Base-by-base conservation (phyloP, 73 alveolate species). In the Symbiodinium pilosum region DNA sequence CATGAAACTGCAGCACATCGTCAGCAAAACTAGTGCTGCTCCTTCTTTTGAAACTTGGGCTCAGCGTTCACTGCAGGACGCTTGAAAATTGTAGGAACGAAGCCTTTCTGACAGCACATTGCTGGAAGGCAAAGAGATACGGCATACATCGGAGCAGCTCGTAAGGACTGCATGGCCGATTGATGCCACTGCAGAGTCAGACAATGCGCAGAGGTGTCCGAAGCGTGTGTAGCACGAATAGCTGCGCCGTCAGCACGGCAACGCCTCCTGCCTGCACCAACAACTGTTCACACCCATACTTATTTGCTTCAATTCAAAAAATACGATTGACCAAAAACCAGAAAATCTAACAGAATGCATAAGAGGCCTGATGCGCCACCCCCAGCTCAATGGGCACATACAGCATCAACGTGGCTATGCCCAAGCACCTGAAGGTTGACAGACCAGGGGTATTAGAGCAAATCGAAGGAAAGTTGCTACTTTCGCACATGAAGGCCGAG, bases 401-500 rank as follows among this genome's bases (percentile, higher is more conserved):
- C 75, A 93, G 92, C 99, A 93, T 39, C 99, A 93, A 59, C n/a
- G 99, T 93, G 83, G 99, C 99, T 26, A 93, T 93, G 87, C 99
- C 99, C 77, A 93, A 34, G 56, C 68, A 52, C 93, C 87, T 81
- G 75, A 32, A 77, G 52, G 24, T 24, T 0, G 26, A 9, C 3
- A 34, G 87, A n/a, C n/a, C n/a, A n/a, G n/a, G n/a, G n/a, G n/a
- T n/a, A n/a, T n/a, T n/a, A n/a, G n/a, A n/a, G n/a, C n/a, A n/a
- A n/a, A n/a, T n/a, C n/a, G n/a, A n/a, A n/a, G n/a, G n/a, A n/a
- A n/a, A n/a, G n/a, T n/a, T n/a, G n/a, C n/a, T n/a, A n/a, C n/a
- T n/a, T n/a, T n/a, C n/a, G n/a, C n/a, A n/a, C n/a, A n/a, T 2
- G 24, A 18, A 38, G 9, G 36, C 93, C 93, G 38, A 51, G 95